Evolutionary conservation across 2,329 filamentous ascomycete species (phyloP).

Genomic region (Pochonia chlamydosporia): DNA sequence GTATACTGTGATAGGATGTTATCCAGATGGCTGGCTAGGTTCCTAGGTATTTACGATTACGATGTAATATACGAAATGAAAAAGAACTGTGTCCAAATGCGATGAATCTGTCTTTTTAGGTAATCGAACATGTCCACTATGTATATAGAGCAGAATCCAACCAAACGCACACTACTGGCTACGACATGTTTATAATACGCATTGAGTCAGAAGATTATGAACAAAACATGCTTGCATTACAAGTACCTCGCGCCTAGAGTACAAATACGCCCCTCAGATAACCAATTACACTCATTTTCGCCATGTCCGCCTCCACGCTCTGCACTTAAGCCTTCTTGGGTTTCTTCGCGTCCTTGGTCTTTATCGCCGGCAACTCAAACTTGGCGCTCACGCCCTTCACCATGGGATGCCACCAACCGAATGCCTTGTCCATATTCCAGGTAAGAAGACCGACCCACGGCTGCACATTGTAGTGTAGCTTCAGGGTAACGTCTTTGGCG

Average conservation of each 20-base stretch:
- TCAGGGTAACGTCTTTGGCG: slow-evolving; percentile 66
- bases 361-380: slow-evolving; percentile 62
- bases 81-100: neutral
- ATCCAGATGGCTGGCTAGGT: neutral
- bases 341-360: slow-evolving; percentile 40
- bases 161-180: too few relatives aligned
- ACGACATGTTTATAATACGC: too few relatives aligned
- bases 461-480: slow-evolving; percentile 93
- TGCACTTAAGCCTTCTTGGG: slow-evolving; percentile 1
- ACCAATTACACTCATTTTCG: neutral
- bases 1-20: neutral
- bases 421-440: slow-evolving; percentile 62
- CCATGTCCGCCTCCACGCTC: too few relatives aligned
- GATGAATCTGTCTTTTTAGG: neutral
- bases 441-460: slow-evolving; percentile 88
- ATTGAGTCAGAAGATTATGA: neutral
- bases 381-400: slow-evolving; percentile 57
- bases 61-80: neutral
- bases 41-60: neutral
- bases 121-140: neutral
- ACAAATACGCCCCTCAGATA: neutral
- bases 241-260: neutral
- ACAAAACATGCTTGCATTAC: neutral
- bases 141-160: too few relatives aligned
- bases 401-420: slow-evolving; percentile 60